phyloP scores from a whole-genome alignment of 176 grass and related monocot genomes.

The Saccharum spontaneum region DNA sequence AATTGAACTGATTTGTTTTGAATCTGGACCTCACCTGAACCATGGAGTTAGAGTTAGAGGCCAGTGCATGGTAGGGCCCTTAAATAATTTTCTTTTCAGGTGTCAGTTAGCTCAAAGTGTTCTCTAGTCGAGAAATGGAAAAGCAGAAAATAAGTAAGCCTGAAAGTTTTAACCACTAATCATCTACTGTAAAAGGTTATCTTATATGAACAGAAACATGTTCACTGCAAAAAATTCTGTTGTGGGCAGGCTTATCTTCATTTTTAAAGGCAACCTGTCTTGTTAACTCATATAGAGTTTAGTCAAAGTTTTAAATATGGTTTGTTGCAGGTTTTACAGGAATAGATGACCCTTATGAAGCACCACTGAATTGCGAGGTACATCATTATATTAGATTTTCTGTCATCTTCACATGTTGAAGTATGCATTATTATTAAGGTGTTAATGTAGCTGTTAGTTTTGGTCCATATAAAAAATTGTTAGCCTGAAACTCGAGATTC shows the following conservation, averaged over 20 bases:
- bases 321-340: conserved; percentile 89
- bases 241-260: background rate
- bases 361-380: conserved; percentile 90
- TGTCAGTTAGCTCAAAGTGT: background rate
- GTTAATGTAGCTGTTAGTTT: background rate
- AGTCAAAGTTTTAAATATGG: conserved; percentile 4
- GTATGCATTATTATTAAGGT: background rate
- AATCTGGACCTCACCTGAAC: background rate
- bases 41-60: background rate
- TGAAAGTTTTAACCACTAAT: background rate
- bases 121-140: background rate
- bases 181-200: background rate
- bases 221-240: background rate
- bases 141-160: background rate
- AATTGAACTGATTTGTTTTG: conserved; percentile 4
- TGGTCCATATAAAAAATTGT: conserved; percentile 9
- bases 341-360: conserved; percentile 95
- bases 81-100: background rate
- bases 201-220: background rate
- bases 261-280: background rate
- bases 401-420: conserved; percentile 28
- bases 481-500: background rate
- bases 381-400: background rate
- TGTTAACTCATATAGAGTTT: background rate
- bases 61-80: background rate